Evolutionary conservation across 2,329 filamentous ascomycete species (phyloP), one percentile per base, ranked within the genome.

Genomic region (Penicillium brasilianum): DNA sequence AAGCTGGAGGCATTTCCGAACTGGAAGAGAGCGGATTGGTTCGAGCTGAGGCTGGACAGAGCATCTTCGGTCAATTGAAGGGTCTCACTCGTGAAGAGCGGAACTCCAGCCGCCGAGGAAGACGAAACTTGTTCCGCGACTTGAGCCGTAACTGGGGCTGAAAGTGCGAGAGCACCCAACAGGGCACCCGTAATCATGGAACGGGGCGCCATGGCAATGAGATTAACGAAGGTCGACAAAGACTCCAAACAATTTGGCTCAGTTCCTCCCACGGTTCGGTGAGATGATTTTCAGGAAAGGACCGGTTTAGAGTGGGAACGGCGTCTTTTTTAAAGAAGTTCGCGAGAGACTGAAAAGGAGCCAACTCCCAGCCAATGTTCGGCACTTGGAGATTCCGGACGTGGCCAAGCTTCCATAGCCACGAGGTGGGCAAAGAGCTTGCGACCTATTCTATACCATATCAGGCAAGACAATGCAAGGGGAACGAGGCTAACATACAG

Each of bases 1-100:
- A 61, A 30, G 20, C 22, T 32, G 5, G 56, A 58, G 22, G 62
- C 59, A 14, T 61, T 63, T 8, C 62, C 69, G 54, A 74, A 74
- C 2, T 41, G 55, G 56, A 74, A 71, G 4, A 70, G 59, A 10
- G 57, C 59, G 6, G 65, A 52, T 22, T 69, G 50, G 5, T 63
- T 66, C 9, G 43, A 32, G 13, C 18, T 39, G 36, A 71, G 55
- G 11, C 56, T 54, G 2, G 59, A 55, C 10, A 74, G 56, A 20
- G 66, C 69, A 2, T 53, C 51, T 8, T 71, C 65, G 1, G 71
- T 71, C 55, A 74, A 62, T 51, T 74, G 72, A 1, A 71, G 41
- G 0, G 60, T 67, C 58, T 74, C 72, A 36, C 63, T 69, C 2
- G 62, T 51, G 49, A 72, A 72, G 8, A 71, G 59, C 1, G 67